Percentiles rank a stretch among this genome's conserved stretches.
Conservation (phyloP, 2,329 filamentous ascomycete genomes). For the Botrytis paeoniae region DNA sequence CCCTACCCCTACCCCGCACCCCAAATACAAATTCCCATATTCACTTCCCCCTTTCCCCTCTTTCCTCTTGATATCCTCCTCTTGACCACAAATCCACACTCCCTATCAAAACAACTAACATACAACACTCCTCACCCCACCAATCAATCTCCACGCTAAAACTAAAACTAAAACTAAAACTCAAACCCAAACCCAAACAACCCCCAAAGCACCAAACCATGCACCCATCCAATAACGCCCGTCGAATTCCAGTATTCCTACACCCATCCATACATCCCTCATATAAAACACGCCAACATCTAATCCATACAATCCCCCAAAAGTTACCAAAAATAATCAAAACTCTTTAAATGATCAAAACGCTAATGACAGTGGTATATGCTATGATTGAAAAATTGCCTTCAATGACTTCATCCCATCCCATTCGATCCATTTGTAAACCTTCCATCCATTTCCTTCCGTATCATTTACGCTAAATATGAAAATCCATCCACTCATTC, state of each 20-base stretch:
- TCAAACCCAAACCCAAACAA: neutral
- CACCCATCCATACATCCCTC: neutral
- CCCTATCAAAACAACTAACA: neutral
- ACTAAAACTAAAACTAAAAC: no score
- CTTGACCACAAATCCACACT: neutral
- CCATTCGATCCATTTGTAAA: neutral
- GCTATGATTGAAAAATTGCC: constrained; percentile 17
- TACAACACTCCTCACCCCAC: neutral
- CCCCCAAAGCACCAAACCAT: neutral
- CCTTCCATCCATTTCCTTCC: neutral
- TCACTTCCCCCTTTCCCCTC: no score
- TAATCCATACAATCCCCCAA: constrained; percentile 2
- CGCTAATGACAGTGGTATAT: constrained; percentile 23
- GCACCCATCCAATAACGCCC: neutral
- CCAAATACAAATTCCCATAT: neutral
- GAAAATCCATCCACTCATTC: neutral
- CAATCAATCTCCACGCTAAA: neutral
- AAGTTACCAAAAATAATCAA: neutral
- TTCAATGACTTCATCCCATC: neutral
- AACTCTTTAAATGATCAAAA: constrained; percentile 13
- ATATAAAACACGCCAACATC: neutral
- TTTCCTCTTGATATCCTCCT: no score
- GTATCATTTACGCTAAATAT: neutral
- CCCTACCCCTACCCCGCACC: neutral
- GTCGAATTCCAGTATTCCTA: constrained; percentile 6